Percentiles rank a stretch among this genome's conserved stretches.
These are phyloP conservation scores for Xerocomellus dryophilus DNA, from an alignment of 768 basidiomycete genomes.

Conservation along the genomic window DNA sequence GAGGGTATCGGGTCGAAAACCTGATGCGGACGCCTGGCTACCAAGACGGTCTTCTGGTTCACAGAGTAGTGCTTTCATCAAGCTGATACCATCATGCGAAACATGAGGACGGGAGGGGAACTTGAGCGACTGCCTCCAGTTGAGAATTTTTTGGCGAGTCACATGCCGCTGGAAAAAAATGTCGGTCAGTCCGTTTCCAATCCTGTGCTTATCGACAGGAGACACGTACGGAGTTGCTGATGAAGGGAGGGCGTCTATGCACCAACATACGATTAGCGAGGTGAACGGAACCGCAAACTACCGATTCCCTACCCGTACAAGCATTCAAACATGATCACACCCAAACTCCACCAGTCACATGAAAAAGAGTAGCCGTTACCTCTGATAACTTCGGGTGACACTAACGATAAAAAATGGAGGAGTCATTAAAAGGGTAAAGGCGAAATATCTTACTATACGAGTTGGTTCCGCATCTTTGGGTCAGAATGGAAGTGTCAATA, in stretches of 20 bases:
- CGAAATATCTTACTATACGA: slow-evolving; percentile 67
- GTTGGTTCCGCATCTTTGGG: slow-evolving; percentile 74
- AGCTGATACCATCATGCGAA: slow-evolving; percentile 80
- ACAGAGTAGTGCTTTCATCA: slow-evolving; percentile 88
- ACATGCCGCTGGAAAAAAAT: slow-evolving; percentile 66
- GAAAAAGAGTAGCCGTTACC: slow-evolving; percentile 91
- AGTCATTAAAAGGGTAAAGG: slow-evolving; percentile 26
- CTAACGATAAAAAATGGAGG: slow-evolving; percentile 39
- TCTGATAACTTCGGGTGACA: slow-evolving; percentile 89
- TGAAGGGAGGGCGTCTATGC: slow-evolving; percentile 87
- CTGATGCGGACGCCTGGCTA: slow-evolving; percentile 63
- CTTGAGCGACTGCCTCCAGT: slow-evolving; percentile 86
- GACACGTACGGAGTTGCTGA: slow-evolving; percentile 79
- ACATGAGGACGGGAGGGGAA: slow-evolving; percentile 84
- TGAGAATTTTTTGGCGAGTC: slow-evolving; percentile 95
- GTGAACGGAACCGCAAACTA: slow-evolving; percentile 25
- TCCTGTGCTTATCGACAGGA: slow-evolving; percentile 20
- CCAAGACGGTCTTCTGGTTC: slow-evolving; percentile 95
- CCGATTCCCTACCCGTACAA: slow-evolving; percentile 71
- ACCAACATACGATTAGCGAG: slow-evolving; percentile 22
- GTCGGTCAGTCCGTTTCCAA: slow-evolving; percentile 15
- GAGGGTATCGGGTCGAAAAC: slow-evolving; percentile 73
- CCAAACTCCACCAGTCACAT: slow-evolving; percentile 98
- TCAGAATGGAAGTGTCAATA: slow-evolving; percentile 31
- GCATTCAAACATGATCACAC: slow-evolving; percentile 95